Conservation (phyloP, 257 asterid species). For the Rehmannia glutinosa region DNA sequence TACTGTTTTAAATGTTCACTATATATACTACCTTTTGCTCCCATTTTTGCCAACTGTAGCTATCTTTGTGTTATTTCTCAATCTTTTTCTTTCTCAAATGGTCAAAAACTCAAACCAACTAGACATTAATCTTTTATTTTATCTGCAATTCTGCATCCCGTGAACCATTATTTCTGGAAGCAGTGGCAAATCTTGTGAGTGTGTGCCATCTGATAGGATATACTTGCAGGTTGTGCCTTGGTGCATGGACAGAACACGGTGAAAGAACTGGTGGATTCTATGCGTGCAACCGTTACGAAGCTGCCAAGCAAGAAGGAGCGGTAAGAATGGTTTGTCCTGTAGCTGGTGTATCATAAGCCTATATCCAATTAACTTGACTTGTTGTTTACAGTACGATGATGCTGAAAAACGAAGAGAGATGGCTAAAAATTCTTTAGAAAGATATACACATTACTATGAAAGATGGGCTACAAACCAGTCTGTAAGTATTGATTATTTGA, state of each 20-base stretch:
- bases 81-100: conserved; percentile 4
- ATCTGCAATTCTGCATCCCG: conserved; percentile 16
- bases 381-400: conserved; percentile 68
- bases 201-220: conserved; percentile 26
- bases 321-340: conserved; percentile 43
- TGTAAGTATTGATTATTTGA: conserved; percentile 35
- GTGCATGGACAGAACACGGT: conserved; percentile 96
- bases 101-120: neutral
- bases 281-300: conserved; percentile 95
- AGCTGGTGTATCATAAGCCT: conserved; percentile 16
- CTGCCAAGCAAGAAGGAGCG: conserved; percentile 95
- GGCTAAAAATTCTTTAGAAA: conserved; percentile 95
- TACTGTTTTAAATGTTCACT: conserved; percentile 1
- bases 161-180: conserved; percentile 8
- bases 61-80: conserved; percentile 1
- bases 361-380: conserved; percentile 17
- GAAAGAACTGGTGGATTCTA: conserved; percentile 98
- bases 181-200: neutral
- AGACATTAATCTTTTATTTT: neutral
- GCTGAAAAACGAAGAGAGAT: conserved; percentile 94
- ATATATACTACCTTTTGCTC: conserved; percentile 6
- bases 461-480: conserved; percentile 99
- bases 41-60: neutral
- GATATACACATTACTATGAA: conserved; percentile 94
- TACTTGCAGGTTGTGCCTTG: conserved; percentile 86